Evolutionary conservation across 148 eudicot genomes (phyloP), one percentile per base, ranked within the genome.

Genomic region (Rhododendron griersonianum): DNA sequence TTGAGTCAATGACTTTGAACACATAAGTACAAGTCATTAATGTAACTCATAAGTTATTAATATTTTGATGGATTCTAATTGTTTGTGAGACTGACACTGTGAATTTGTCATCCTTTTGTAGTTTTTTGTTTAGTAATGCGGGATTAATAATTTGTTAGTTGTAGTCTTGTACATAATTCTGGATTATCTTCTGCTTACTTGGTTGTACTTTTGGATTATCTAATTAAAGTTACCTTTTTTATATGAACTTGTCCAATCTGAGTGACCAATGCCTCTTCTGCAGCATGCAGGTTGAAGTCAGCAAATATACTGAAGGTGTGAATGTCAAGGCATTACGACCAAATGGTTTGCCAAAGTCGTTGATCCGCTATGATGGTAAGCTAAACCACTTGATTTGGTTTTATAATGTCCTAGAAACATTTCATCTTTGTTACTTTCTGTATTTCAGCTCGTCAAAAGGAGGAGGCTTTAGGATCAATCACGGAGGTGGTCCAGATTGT

Each of bases 201-300:
- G 81, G 16, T 21, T 41, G 51, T 78, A 7, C 33, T 78, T 83
- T 83, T 69, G 51, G 71, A 50, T 28, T 18, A 84, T 73, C 30
- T 51, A 5, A 69, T 81, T 71, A 71, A 28, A 30, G 39, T 16
- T 35, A 48, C 16, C 19, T 67, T 84, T 21, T 23, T 14, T 0
- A 28, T 13, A 16, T 44, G 65, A 83, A 83, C 25, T 45, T 44
- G 75, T 82, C 77, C 81, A 30, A 41, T 80, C 85, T 84, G 82
- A 91, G 59, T 65, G 65, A 44, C 39, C 81, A 37, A 78, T 57
- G 75, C 41, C 86, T 83, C 61, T 25, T 50, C 84, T 85, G 86
- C 94, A 97, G 99, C 86, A 98, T 98, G 99, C 99, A 98, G 94
- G 99, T 98, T 63, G 99, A 98, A 89, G 98, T 98, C 86, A 98